Conservation (phyloP, 306 rosid genomes). For the Rosa multiflora region DNA sequence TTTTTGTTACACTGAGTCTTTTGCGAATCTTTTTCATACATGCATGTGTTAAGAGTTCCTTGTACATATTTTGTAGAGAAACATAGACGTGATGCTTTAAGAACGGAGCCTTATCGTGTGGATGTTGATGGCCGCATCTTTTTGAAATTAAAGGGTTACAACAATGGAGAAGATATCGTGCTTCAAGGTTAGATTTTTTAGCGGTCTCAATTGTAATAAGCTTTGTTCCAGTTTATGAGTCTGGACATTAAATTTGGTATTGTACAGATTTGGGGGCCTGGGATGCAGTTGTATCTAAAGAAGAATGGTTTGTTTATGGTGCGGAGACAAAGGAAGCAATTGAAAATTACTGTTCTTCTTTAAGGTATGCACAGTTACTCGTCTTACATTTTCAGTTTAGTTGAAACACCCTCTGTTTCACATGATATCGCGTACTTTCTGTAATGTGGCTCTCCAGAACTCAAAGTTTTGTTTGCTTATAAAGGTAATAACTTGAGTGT, state of each 20-base stretch:
- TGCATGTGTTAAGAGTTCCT: neutral
- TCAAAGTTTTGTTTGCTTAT: neutral
- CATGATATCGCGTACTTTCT: neutral
- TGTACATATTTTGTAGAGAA: constrained; percentile 25
- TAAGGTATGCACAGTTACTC: constrained; percentile 24
- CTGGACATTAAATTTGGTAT: neutral
- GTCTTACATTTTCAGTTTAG: constrained; percentile 1
- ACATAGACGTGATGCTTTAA: constrained; percentile 27
- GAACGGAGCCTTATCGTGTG: constrained; percentile 36
- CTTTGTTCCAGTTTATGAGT: neutral
- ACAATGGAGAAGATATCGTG: constrained; percentile 27
- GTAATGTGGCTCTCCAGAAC: neutral
- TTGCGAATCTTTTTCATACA: neutral
- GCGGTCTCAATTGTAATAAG: neutral
- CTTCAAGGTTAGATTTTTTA: constrained; percentile 41
- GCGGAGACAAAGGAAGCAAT: constrained; percentile 38
- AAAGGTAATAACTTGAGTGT: neutral
- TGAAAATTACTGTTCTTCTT: constrained; percentile 31
- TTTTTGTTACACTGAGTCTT: neutral
- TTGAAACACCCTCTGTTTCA: neutral
- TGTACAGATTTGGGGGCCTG: constrained; percentile 35
- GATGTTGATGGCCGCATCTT: constrained; percentile 45
- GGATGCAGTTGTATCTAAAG: constrained; percentile 26
- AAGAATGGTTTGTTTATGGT: constrained; percentile 37
- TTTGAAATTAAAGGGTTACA: constrained; percentile 39